These are phyloP conservation scores for Auriculariales sp. DNA, from an alignment of 768 basidiomycete genomes.

Conservation along the genomic window DNA sequence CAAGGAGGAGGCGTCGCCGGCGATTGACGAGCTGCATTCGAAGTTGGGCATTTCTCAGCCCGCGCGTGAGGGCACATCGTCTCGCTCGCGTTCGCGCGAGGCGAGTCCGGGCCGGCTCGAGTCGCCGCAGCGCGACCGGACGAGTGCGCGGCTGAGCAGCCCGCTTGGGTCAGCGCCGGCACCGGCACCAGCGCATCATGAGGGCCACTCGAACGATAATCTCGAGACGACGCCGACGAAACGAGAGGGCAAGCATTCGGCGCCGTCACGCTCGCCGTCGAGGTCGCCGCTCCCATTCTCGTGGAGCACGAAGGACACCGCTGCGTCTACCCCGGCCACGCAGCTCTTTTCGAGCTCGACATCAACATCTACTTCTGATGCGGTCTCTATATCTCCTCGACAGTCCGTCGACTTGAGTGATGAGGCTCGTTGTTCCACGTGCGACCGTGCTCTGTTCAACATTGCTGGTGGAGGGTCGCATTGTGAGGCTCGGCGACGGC, in stretches of 20 bases:
- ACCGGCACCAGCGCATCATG: too few relatives aligned
- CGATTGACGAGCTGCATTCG: constrained; percentile 49
- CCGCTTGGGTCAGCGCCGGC: neutral
- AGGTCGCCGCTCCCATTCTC: neutral
- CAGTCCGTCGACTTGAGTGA: neutral
- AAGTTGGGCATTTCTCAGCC: constrained; percentile 31
- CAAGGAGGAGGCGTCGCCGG: constrained; percentile 41
- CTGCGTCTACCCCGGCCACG: too few relatives aligned
- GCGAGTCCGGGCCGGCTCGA: neutral
- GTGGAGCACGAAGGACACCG: neutral
- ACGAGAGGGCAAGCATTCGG: too few relatives aligned
- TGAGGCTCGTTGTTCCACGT: constrained; percentile 43
- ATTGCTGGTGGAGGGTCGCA: constrained; percentile 43
- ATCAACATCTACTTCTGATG: too few relatives aligned
- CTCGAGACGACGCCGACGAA: neutral
- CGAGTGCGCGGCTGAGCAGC: neutral
- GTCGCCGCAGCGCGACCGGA: neutral
- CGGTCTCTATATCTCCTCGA: too few relatives aligned
- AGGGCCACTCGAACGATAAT: too few relatives aligned
- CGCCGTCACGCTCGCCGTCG: neutral
- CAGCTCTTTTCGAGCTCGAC: too few relatives aligned
- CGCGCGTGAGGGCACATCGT: neutral
- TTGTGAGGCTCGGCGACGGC: constrained; percentile 33
- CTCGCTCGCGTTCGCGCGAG: too few relatives aligned
- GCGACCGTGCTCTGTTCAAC: constrained; percentile 42